Conservation (phyloP, 1,284 basidiomycete genomes). For the Sanghuangporus sanghuang region DNA sequence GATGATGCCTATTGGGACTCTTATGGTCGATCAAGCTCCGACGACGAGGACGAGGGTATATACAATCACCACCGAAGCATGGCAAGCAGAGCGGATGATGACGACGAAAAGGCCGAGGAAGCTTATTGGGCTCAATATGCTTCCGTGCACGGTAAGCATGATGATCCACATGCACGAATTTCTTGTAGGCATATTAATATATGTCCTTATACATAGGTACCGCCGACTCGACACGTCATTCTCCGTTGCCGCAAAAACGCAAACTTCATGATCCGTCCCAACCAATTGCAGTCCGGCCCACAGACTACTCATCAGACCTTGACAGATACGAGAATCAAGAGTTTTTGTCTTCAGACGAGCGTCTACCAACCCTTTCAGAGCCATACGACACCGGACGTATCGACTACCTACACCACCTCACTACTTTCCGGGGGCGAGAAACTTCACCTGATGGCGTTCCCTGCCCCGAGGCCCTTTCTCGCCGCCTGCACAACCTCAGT, state of each 20-base stretch:
- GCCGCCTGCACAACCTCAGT: slow-evolving; percentile 11
- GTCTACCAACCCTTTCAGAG: slow-evolving; percentile 18
- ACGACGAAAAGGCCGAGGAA: slow-evolving; percentile 46
- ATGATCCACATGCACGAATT: background rate
- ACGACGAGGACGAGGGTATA: slow-evolving; percentile 22
- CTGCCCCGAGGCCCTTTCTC: slow-evolving; percentile 2
- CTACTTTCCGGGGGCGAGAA: background rate
- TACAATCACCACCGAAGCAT: slow-evolving; percentile 19
- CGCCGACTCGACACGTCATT: slow-evolving; percentile 36
- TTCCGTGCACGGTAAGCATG: slow-evolving; percentile 53
- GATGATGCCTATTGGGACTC: slow-evolving; percentile 65
- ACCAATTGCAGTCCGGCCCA: slow-evolving; percentile 28
- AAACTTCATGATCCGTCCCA: slow-evolving; percentile 24
- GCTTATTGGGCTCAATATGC: slow-evolving; percentile 73
- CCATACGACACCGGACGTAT: slow-evolving; percentile 7
- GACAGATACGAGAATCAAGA: background rate
- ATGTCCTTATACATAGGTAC: slow-evolving; percentile 28
- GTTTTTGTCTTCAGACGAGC: slow-evolving; percentile 22
- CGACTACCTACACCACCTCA: background rate
- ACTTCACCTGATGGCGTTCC: background rate
- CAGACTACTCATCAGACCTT: slow-evolving; percentile 22
- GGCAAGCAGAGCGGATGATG: slow-evolving; percentile 19
- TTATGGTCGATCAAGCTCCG: slow-evolving; percentile 37
- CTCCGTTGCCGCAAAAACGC: slow-evolving; percentile 30
- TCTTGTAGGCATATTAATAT: background rate